A percentile compares a stretch with the other conserved stretches of the same genome.
phyloP scores from a whole-genome alignment of 805 yeast genomes.

The Priceomyces fermenticarens region DNA sequence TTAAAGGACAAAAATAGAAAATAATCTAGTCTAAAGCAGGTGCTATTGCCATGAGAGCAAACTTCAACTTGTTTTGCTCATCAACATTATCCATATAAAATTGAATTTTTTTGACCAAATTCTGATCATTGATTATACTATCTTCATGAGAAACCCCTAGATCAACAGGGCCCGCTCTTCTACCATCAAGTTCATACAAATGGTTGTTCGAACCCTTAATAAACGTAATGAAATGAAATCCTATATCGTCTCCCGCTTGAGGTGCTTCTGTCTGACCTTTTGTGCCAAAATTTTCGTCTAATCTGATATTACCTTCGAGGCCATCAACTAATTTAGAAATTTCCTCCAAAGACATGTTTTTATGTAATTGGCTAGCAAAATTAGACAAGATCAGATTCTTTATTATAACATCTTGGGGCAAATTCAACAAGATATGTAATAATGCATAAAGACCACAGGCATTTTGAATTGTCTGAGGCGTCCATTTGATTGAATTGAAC shows the following conservation, averaged over 20 bases:
- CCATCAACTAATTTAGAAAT: conserved; percentile 43
- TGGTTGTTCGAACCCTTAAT: conserved; percentile 54
- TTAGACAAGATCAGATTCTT: conserved; percentile 30
- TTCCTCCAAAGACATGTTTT: conserved; percentile 24
- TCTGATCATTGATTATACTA: conserved; percentile 54
- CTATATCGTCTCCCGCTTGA: conserved; percentile 45
- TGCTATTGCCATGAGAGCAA: conserved; percentile 75
- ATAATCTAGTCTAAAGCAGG: conserved; percentile 45
- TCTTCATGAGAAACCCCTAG: conserved; percentile 44
- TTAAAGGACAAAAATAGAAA: conserved; percentile 76
- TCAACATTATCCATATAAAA: conserved; percentile 64
- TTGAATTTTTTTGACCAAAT: conserved; percentile 54
- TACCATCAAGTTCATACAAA: conserved; percentile 85
- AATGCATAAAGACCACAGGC: conserved; percentile 94
- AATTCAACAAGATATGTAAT: conserved; percentile 54
- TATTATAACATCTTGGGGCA: conserved; percentile 45
- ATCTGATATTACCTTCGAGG: conserved; percentile 38
- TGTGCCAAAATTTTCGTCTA: conserved; percentile 43
- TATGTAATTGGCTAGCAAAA: conserved; percentile 15
- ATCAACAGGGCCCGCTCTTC: conserved; percentile 72
- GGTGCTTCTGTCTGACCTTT: conserved; percentile 73
- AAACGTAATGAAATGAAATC: conserved; percentile 77
- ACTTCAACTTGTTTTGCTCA: conserved; percentile 57
- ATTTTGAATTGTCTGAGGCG: conserved; percentile 77
- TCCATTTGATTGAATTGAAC: conserved; percentile 57